Base-by-base conservation (phyloP, 208 protist species). In the Crithidia bombi region DNA sequence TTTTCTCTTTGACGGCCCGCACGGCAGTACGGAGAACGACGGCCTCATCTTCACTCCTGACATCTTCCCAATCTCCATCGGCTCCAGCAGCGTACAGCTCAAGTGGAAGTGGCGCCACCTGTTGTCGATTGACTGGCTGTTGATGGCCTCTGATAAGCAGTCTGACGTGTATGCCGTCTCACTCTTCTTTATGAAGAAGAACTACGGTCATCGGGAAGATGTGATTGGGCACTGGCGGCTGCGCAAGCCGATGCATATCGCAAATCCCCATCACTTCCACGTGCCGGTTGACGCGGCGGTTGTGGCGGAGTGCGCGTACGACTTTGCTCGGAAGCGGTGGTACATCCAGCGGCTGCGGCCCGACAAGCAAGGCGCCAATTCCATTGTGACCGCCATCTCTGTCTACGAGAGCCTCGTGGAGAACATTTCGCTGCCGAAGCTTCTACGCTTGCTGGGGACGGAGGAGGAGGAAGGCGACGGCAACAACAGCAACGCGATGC, bases 71-170 rank as follows among this genome's bases (percentile, higher is more conserved):
- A 61, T 94, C 52, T 36, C 69, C 46, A 72, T 78, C 43, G 89
- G 89, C 14, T 78, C 89, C 23, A 86, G 81, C 67, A 76, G 72
- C 55, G 64, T 38, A 6, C 89, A 94, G 63, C 32, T 92, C 35
- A 94, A 94, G 75, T 94, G 89, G 89, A 94, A 94, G 70, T 94
- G 89, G 87, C 82, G 64, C 32, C 71, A 76, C 21, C 75, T 88
- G 39, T 74, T 94, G 25, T 92, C 89, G 28, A 85, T 94, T 19
- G 89, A 94, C 68, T 94, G 81, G 83, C 77, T 81, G 62, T 23
- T 77, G 44, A 70, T 46, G 25, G 79, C 77, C 9, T 57, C 72
- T 14, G 69, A 69, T 43, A 73, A 78, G 38, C 33, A 58, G 23
- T 47, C 65, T 0, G 71, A 78, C 54, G 30, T 75, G 35, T 89